Percentiles rank a stretch among this genome's conserved stretches.
phyloP scores from a whole-genome alignment of 2,329 filamentous ascomycete genomes.

The Emericellopsis cladophorae region DNA sequence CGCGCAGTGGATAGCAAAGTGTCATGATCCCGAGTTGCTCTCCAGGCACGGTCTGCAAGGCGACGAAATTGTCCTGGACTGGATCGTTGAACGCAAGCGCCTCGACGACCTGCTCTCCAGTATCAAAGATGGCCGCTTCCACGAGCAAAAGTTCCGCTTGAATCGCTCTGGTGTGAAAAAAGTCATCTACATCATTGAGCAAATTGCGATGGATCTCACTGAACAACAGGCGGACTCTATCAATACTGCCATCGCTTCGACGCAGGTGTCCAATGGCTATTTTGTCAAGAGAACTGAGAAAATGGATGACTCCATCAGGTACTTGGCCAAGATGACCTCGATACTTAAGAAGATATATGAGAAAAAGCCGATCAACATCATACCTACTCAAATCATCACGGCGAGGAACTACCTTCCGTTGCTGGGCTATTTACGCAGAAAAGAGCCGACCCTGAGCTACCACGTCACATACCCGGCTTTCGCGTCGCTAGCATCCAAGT shows the following conservation, averaged over 20 bases:
- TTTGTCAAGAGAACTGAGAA: constrained; percentile 66
- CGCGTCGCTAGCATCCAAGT: constrained; percentile 61
- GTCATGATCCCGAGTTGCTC: constrained; percentile 45
- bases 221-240: constrained; percentile 54
- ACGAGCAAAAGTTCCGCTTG: constrained; percentile 74
- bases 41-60: constrained; percentile 45
- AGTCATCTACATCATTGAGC: constrained; percentile 68
- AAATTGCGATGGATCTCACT: constrained; percentile 47
- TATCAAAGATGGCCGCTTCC: constrained; percentile 72
- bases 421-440: constrained; percentile 43
- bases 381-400: constrained; percentile 53
- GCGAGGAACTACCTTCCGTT: constrained; percentile 53
- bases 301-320: constrained; percentile 67
- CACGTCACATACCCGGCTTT: constrained; percentile 62
- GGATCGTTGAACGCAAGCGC: constrained; percentile 70
- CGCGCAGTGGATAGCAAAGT: constrained; percentile 68
- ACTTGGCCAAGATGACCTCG: constrained; percentile 59
- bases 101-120: constrained; percentile 69
- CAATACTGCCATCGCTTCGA: constrained; percentile 60
- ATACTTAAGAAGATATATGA: constrained; percentile 56
- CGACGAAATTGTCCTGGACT: constrained; percentile 63
- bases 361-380: constrained; percentile 40
- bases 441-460: constrained; percentile 35
- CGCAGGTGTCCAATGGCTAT: constrained; percentile 67
- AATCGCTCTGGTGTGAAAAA: constrained; percentile 61